Base-by-base conservation (phyloP, 2,329 filamentous ascomycete species). In the Pseudovirgaria hyperparasitica region DNA sequence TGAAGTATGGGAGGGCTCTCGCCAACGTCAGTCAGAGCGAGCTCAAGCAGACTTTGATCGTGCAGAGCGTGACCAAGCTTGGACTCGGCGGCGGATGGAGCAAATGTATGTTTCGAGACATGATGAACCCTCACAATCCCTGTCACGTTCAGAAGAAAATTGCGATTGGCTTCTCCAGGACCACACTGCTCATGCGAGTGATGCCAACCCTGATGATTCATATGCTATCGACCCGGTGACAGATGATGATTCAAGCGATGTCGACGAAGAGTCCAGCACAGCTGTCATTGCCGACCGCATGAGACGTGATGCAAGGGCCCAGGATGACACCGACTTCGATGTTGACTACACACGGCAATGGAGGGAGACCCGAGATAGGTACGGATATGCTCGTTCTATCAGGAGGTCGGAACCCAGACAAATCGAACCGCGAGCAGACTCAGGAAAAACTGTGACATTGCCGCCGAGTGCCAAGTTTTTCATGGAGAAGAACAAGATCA, bases 401-500 rank as follows among this genome's bases (percentile, higher is more conserved):
- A 40, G 43, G 12, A 38, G 51, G 7, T 41, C 32, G 10, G 37
- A 40, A 6, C 52, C 52, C 2, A 55, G 53, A 29, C 45, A 45
- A 2, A 52, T 57, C 16, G 44, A 48, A 21, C 33, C 42, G 7
- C 41, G 37, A 8, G 39, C 45, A 3, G 35, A 34, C 6, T 32
- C 34, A n/a, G 32, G 36, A 5, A 41, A 43, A 14, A 28, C 30
- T 10, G 39, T 40, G 7, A 31, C 29, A 22, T 57, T 82, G 4
- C 64, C 65, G 18, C 82, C 82, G 1, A 73, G 84, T 50, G 82
- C 84, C 3, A 71, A 72, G 16, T 94, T 96, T 55, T 79, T 76
- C 45, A 92, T 94, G 29, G 76, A 80, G 43, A 72, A 84, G 58
- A 82, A 73, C 57, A 84, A 78, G 53, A 87, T 90, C 41, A 85